Evolutionary conservation across 2,329 filamentous ascomycete species (phyloP), one percentile per base, ranked within the genome.

Genomic region (Pseudocercospora vitis): DNA sequence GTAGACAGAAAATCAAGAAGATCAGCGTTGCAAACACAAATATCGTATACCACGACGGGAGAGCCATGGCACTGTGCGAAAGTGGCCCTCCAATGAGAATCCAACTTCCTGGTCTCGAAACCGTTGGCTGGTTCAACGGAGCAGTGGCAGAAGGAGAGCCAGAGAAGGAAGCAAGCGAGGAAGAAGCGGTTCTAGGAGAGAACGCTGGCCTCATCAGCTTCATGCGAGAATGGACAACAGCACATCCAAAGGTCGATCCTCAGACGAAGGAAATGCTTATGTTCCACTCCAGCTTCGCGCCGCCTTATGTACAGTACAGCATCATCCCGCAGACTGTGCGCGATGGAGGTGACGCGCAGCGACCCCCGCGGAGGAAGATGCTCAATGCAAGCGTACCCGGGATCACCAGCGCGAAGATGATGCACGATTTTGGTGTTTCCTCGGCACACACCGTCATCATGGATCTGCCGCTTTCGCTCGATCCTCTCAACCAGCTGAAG

Each of bases 371-470:
- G 16, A 56, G 14, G 32, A 66, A 59, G 33, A 61, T 74, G 44
- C 71, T 86, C 52, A 82, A 82, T 58, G 70, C 75, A 5, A 73
- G 83, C 0, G 76, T 89, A 0, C 79, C 83, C 0, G 84, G 85
- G 0, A 75, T 88, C 21, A 73, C 74, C 3, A 80, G 80, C 1
- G 81, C 84, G 1, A 87, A 85, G 65, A 85, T 89, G 79, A 89
- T 89, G 84, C 86, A 89, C 64, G 86, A 89, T 66, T 89, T 88
- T 68, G 86, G 86, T 11, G 85, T 85, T 1, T 86, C 85, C 1
- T 75, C 71, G 4, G 68, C 65, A 4, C 78, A 87, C 62, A 87
- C 85, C 0, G 71, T 88, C 31, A 86, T 89, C 51, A 78, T 89
- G 70, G 86, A 89, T 62, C 73, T 88, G 7, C 86, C 86, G 0